Base-by-base conservation (phyloP, 345 rosid species). In the Pistacia integerrima region DNA sequence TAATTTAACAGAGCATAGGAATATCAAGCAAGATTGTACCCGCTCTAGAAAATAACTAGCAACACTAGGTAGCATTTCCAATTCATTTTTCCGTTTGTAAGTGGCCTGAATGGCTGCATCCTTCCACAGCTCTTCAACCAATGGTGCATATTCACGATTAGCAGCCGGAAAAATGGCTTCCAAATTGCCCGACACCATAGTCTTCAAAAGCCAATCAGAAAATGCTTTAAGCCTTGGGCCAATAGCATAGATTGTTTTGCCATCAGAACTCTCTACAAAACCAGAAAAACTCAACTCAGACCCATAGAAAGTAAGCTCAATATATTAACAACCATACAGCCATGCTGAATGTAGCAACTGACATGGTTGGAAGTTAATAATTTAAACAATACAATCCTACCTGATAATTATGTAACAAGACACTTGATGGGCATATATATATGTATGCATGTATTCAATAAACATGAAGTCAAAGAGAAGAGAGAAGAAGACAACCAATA, bases 91-190 rank as follows among this genome's bases (percentile, higher is more conserved):
- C 55, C 99, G 85, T 69, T 84, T 89, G 81, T 91, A 97, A 5
- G 98, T 90, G 38, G 92, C 90, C 83, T 85, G 93, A 74, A 97
- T 88, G 16, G 99, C 99, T 11, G 87, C 60, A 84, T 94, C 97
- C 68, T 70, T 89, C 99, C 98, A 94, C 67, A 97, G 79, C 84
- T 94, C 98, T 74, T 91, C 99, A 76, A 92, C 94, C 64, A 94
- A 69, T 64, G 99, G 99, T 5, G 97, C 96, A 74, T 97, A 97
- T 88, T 97, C 99, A 72, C 99, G 97, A 80, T 91, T 88, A 52
- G 98, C 97, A 51, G 97, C 98, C 13, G 98, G 97, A 80, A 97
- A 97, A 78, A 97, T 86, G 64, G 85, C 92, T 64, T 87, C 98
- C 62, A 97, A 82, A 73, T 88, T 91, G 66, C 99, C 99, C 49